Conservation (phyloP, 768 basidiomycete species). For the Rhodotorula kratochvilovae region DNA sequence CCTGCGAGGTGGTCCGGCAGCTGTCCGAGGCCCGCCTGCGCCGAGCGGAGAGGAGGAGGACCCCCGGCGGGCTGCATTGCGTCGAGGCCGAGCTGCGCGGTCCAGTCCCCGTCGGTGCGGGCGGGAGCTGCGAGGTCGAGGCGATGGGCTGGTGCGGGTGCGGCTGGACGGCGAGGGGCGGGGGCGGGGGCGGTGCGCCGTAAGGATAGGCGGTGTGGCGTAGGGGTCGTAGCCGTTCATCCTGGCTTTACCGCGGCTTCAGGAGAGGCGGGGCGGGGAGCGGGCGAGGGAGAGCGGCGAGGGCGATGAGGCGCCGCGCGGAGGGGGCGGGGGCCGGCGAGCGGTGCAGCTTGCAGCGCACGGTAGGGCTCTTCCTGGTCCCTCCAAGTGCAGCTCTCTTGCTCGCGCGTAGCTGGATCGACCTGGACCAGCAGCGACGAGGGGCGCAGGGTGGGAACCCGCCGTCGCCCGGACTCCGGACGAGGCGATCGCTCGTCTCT, state of each 20-base stretch:
- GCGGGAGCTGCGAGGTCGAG: neutral
- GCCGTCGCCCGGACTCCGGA: too few species aligned
- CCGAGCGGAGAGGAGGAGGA: neutral
- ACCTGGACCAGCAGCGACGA: too few species aligned
- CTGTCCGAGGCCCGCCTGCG: neutral
- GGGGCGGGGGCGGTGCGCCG: neutral
- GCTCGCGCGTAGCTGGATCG: too few species aligned
- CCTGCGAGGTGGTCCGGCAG: conserved; percentile 4
- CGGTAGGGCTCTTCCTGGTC: too few species aligned
- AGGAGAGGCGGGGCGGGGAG: neutral
- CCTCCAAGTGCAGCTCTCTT: too few species aligned
- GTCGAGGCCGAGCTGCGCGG: neutral
- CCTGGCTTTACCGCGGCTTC: too few species aligned
- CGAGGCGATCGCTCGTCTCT: too few species aligned
- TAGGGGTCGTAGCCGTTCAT: conserved; percentile 4
- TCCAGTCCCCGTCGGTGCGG: neutral
- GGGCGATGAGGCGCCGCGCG: neutral
- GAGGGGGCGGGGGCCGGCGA: neutral
- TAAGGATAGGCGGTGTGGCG: neutral
- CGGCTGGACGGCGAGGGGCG: neutral
- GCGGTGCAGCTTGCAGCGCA: too few species aligned
- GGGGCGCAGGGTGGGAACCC: too few species aligned
- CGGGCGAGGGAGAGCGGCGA: neutral
- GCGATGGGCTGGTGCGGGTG: neutral
- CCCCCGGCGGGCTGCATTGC: conserved; percentile 6